Percentiles rank a stretch among this genome's conserved stretches.
Evolutionary conservation across 148 eudicot genomes (phyloP).

Genomic region (Chenopodium suecicum): DNA sequence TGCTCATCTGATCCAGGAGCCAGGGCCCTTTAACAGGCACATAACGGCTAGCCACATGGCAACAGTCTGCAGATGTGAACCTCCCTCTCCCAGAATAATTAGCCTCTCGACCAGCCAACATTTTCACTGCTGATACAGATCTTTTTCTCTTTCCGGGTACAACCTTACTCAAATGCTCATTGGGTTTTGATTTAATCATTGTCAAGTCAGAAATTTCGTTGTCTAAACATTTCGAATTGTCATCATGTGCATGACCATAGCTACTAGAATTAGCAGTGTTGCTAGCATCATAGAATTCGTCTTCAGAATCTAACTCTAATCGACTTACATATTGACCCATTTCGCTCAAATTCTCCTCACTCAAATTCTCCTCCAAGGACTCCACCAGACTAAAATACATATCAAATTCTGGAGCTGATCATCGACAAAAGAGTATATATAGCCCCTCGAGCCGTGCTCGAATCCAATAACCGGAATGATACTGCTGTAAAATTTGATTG

Average conservation of each 20-base stretch:
- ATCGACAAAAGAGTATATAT: not conserved
- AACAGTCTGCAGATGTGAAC: slow-evolving; percentile 56
- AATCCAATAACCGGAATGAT: not conserved
- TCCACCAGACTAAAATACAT: slow-evolving; percentile 23
- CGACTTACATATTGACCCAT: slow-evolving; percentile 33
- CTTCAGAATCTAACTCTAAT: slow-evolving; percentile 22
- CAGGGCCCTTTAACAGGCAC: slow-evolving; percentile 68
- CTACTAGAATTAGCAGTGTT: not conserved
- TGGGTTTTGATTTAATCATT: slow-evolving; percentile 62
- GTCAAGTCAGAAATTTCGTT: slow-evolving; percentile 71
- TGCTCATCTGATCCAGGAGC: slow-evolving; percentile 53
- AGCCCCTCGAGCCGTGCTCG: not conserved
- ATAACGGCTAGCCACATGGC: slow-evolving; percentile 68
- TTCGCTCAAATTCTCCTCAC: slow-evolving; percentile 17
- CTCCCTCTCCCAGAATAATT: slow-evolving; percentile 71
- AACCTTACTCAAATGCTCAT: slow-evolving; percentile 41
- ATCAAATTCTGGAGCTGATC: slow-evolving; percentile 2
- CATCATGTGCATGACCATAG: slow-evolving; percentile 4
- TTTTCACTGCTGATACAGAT: slow-evolving; percentile 48
- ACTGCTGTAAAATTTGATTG: not conserved
- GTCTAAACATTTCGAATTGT: slow-evolving; percentile 32
- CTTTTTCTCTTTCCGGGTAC: slow-evolving; percentile 37
- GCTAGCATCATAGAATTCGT: slow-evolving; percentile 14
- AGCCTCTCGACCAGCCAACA: slow-evolving; percentile 76
- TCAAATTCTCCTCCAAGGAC: no score